These are phyloP conservation scores for Aspergillus pseudonomiae DNA, from an alignment of 2,329 filamentous ascomycete species.

Conservation along the genomic window DNA sequence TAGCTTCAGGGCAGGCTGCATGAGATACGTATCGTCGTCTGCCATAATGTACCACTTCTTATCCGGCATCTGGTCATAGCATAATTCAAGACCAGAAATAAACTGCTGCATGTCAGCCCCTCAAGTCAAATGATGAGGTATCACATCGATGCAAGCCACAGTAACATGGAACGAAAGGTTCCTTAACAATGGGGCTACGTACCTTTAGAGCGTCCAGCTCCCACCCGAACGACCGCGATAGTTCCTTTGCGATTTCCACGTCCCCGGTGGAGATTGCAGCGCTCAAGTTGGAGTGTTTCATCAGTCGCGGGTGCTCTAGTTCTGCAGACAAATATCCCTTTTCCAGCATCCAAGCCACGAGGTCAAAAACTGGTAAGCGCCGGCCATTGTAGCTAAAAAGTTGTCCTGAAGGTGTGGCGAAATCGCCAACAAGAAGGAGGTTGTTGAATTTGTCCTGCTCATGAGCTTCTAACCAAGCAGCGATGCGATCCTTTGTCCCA, in stretches of 20 bases:
- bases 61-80: constrained; percentile 8
- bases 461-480: constrained; percentile 9
- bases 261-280: constrained; percentile 2
- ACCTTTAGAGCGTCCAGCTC: constrained; percentile 10
- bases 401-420: neutral
- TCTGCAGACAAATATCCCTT: neutral
- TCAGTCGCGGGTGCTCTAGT: neutral
- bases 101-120: constrained; percentile 2
- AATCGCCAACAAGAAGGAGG: constrained; percentile 7
- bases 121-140: too few relatives aligned
- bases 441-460: constrained; percentile 1
- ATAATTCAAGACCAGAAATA: constrained; percentile 6
- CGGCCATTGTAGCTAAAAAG: constrained; percentile 6
- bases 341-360: constrained; percentile 6
- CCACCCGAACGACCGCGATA: constrained; percentile 7
- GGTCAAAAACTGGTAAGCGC: neutral
- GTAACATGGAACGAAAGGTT: neutral
- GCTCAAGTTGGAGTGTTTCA: constrained; percentile 2
- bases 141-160: neutral
- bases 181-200: neutral
- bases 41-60: constrained; percentile 10
- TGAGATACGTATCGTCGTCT: constrained; percentile 10
- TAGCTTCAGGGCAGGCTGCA: constrained; percentile 2
- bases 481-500: constrained; percentile 2
- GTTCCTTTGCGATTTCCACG: neutral